Evolutionary conservation across 2,329 filamentous ascomycete genomes (phyloP), one percentile per base, ranked within the genome.

Genomic region (Emergomyces africanus): DNA sequence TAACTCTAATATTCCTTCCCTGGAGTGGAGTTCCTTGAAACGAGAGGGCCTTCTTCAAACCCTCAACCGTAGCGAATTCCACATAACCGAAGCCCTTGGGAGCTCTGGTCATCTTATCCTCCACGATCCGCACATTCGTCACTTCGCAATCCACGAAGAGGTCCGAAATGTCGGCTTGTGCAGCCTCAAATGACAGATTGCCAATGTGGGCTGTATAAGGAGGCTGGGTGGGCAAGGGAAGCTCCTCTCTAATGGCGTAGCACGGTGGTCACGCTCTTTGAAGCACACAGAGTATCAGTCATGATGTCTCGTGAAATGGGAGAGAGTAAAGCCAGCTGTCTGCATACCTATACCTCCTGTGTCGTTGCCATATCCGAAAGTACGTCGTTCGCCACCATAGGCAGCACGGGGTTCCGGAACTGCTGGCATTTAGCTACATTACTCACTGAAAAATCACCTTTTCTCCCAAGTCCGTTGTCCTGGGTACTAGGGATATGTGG

Each of bases 1-100:
- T 96, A 72, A 97, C 87, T 72, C 90, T 86, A 72, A 99, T 90
- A 70, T 86, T 88, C 66, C 94, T 87, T 66, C 90, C 90, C 73
- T 95, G 87, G 74, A 97, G 91, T 61, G 83, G 85, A 62, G 84
- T 80, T 67, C 90, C 89, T 69, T 91, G 91, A 63, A 94, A 82
- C 61, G 85, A 83, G 64, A 99, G 82, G 59, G 94, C 94, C 76
- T 90, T 87, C 79, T 95, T 95, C 69, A 99, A 79, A 61, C 92
- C 92, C 55, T 97, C 92, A 50, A 94, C 78, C 57, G 84, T 86
- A 65, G 81, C 84, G 69, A 99, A 99, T 74, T 99, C 94, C 65
- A 95, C 92, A 73, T 99, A 99, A 62, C 92, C 94, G 69, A 99
- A 99, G 54, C 94, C 94, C 80, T 99, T 99, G 65, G 94, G 94